phyloP scores from a whole-genome alignment of 2,329 filamentous ascomycete genomes.

The Fusarium cicatricum region DNA sequence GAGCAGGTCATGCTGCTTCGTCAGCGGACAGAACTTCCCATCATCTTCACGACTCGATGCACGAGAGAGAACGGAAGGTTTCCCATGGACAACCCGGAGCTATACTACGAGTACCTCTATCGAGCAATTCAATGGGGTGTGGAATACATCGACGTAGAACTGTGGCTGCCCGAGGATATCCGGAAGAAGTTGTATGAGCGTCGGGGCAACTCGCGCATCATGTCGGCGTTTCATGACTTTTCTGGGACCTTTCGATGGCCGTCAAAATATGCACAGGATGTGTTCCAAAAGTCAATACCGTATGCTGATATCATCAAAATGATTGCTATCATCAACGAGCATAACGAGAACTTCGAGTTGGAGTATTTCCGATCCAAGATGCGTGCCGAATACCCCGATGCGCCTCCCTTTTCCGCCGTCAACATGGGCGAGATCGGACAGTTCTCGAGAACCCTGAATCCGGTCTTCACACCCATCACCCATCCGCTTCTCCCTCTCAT shows the following conservation, averaged over 20 bases:
- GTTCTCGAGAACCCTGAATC: constrained; percentile 83
- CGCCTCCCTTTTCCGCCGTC: constrained; percentile 80
- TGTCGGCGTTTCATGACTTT: constrained; percentile 93
- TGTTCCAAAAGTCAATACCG: constrained; percentile 75
- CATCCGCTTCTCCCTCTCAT: constrained; percentile 85
- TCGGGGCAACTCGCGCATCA: constrained; percentile 82
- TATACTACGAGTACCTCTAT: constrained; percentile 83
- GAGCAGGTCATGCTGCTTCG: constrained; percentile 86
- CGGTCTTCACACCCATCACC: constrained; percentile 87
- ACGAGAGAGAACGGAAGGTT: constrained; percentile 84
- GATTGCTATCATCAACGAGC: constrained; percentile 83
- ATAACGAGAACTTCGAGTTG: constrained; percentile 88
- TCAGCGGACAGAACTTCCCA: constrained; percentile 86
- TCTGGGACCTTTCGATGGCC: constrained; percentile 87
- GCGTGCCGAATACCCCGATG: constrained; percentile 71
- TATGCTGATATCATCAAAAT: constrained; percentile 91
- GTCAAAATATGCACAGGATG: constrained; percentile 72
- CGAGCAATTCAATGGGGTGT: constrained; percentile 88
- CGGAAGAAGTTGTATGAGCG: constrained; percentile 71
- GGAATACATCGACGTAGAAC: constrained; percentile 88
- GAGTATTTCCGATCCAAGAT: constrained; percentile 87
- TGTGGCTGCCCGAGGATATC: constrained; percentile 84
- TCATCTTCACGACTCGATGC: constrained; percentile 88
- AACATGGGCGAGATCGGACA: constrained; percentile 91
- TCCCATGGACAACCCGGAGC: constrained; percentile 78